Conservation (phyloP, 2,329 filamentous ascomycete species). For the Penicillium sp. region DNA sequence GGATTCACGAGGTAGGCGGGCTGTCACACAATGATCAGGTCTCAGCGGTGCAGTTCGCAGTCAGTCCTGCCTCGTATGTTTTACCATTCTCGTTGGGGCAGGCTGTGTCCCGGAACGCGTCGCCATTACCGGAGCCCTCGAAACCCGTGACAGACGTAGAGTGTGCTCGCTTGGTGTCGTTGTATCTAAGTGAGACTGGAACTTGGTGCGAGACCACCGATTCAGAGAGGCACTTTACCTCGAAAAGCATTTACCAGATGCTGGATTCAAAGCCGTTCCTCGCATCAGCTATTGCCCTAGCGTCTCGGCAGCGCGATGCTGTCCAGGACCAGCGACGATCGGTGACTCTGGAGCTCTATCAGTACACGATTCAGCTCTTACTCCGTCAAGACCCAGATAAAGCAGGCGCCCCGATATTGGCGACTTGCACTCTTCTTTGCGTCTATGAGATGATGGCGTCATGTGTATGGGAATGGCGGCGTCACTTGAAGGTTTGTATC, state of each 20-base stretch:
- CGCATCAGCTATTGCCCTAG: constrained; percentile 16
- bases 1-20: too few species aligned
- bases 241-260: constrained; percentile 11
- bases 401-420: constrained; percentile 11
- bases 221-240: constrained; percentile 16
- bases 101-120: too few species aligned
- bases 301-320: constrained; percentile 16
- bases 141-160: too few species aligned
- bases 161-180: too few species aligned
- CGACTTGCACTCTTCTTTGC: constrained; percentile 20
- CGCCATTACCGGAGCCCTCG: too few species aligned
- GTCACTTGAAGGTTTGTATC: constrained; percentile 13
- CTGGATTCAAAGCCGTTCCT: constrained; percentile 12
- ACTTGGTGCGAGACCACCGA: constrained; percentile 20
- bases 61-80: too few species aligned
- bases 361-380: constrained; percentile 16
- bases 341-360: constrained; percentile 17
- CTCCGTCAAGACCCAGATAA: constrained; percentile 12
- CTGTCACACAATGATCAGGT: too few species aligned
- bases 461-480: constrained; percentile 16
- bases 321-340: constrained; percentile 5
- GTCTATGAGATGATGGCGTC: constrained; percentile 25
- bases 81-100: too few species aligned
- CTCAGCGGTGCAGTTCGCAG: too few species aligned
- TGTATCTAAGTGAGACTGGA: too few species aligned